Evolutionary conservation across 1,284 basidiomycete species (phyloP), one percentile per base, ranked within the genome.

Genomic region (Phenoliferia sp.): DNA sequence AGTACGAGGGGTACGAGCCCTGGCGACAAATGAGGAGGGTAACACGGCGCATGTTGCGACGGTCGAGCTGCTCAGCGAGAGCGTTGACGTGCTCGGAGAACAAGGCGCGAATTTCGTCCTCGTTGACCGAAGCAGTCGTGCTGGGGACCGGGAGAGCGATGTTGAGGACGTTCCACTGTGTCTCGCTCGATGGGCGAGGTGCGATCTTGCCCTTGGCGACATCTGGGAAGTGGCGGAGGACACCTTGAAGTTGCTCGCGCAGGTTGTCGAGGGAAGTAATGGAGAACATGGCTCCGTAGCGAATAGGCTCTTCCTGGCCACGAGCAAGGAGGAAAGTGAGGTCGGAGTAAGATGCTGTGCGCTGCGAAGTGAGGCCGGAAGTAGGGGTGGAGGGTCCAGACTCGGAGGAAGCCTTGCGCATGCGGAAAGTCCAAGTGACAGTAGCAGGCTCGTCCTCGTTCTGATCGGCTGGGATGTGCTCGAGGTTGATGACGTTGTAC

Each of bases 1-100:
- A 92, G 84, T 95, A 99, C 77, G 90, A 87, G 10, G 96, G 96
- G 80, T 99, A 99, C 78, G 90, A 86, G 66, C 90, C 90, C 65
- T 86, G 88, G 70, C 92, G 88, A 83, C 94, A 98, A 75, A 99
- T 88, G 72, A 98, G 83, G 79, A 95, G 87, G 2, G 95, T 94
- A 67, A 96, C 85, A 75, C 96, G 90, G 68, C 95, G 90, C 68
- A 99, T 88, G 67, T 94, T 92, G 65, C 89, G 90, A 63, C 82
- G 84, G 63, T 78, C 78, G 63, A 99, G 84, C 65, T 87, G 82
- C 61, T 82, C 80, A 57, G 83, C 83, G 74, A 88, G 85, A 65
- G 86, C 82, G 80, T 94, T 94, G 78, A 91, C 84, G 66, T 94
- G 87, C 59, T 85, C 80, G 68, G 85, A 83, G 73, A 95, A 87